Evolutionary conservation across 192 early-diverging fungal species (phyloP).

Genomic region (Helicostylum pulchrum): DNA sequence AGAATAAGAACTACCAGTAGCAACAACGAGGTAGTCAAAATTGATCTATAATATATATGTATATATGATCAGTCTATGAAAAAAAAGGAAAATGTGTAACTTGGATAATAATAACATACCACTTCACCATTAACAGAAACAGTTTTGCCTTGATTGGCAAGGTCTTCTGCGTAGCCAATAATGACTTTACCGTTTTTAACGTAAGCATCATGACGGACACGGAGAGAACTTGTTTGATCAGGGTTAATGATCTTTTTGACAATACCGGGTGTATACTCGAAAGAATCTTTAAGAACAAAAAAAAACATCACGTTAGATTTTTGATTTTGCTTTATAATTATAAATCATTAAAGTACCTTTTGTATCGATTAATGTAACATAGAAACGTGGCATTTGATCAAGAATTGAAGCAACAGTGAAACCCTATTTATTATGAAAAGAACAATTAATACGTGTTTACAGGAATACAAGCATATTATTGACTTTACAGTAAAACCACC

Average conservation of each 20-base stretch:
- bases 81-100: not conserved
- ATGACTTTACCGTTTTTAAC: constrained; percentile 35
- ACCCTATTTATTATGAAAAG: constrained; percentile 23
- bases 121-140: constrained; percentile 22
- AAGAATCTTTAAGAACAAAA: constrained; percentile 32
- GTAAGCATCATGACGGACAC: constrained; percentile 35
- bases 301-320: not conserved
- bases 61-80: not conserved
- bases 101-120: constrained; percentile 9
- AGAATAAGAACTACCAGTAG: constrained; percentile 31
- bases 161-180: constrained; percentile 30
- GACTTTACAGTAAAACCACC: constrained; percentile 38
- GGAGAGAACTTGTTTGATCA: constrained; percentile 24
- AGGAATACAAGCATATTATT: not conserved
- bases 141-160: constrained; percentile 15
- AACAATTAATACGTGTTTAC: not conserved
- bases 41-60: constrained; percentile 24
- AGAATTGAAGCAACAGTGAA: constrained; percentile 37
- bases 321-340: not conserved
- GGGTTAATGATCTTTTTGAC: constrained; percentile 24
- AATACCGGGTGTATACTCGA: constrained; percentile 37
- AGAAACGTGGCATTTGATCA: constrained; percentile 37
- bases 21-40: constrained; percentile 39
- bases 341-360: constrained; percentile 25
- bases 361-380: constrained; percentile 36